phyloP scores from a whole-genome alignment of 768 basidiomycete genomes.

The Kwoniella heveanensis region DNA sequence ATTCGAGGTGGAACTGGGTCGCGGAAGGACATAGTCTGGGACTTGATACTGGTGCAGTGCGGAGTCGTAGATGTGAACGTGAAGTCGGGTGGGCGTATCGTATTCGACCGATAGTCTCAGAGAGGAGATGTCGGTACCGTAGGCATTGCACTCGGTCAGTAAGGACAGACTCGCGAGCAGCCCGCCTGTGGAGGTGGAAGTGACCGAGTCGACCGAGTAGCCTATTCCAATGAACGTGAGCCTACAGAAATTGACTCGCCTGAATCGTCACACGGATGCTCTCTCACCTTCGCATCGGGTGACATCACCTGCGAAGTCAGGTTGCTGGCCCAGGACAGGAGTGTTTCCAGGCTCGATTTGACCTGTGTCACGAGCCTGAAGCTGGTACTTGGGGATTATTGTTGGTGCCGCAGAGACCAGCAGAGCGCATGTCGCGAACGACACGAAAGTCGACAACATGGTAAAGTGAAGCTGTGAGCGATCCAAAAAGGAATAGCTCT shows the following conservation, averaged over 20 bases:
- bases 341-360: constrained; percentile 7
- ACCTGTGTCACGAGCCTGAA: constrained; percentile 12
- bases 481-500: neutral
- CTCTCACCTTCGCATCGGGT: constrained; percentile 26
- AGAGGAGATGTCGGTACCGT: constrained; percentile 30
- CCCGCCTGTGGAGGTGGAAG: constrained; percentile 18
- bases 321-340: constrained; percentile 10
- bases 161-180: constrained; percentile 17
- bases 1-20: constrained; percentile 21
- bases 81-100: constrained; percentile 40
- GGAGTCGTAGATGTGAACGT: constrained; percentile 56
- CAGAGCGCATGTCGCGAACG: neutral
- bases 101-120: constrained; percentile 35
- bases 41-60: constrained; percentile 65
- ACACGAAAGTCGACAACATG: neutral
- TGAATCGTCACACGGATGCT: neutral
- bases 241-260: no score
- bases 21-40: constrained; percentile 60
- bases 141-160: constrained; percentile 19
- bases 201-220: constrained; percentile 18
- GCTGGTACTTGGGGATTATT: constrained; percentile 1
- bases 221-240: no score
- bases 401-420: neutral
- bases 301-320: constrained; percentile 27
- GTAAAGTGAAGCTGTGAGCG: neutral